Percentiles rank a stretch among this genome's conserved stretches.
phyloP scores from a whole-genome alignment of 164 flowering plant genomes.

The Vitis labrusca region DNA sequence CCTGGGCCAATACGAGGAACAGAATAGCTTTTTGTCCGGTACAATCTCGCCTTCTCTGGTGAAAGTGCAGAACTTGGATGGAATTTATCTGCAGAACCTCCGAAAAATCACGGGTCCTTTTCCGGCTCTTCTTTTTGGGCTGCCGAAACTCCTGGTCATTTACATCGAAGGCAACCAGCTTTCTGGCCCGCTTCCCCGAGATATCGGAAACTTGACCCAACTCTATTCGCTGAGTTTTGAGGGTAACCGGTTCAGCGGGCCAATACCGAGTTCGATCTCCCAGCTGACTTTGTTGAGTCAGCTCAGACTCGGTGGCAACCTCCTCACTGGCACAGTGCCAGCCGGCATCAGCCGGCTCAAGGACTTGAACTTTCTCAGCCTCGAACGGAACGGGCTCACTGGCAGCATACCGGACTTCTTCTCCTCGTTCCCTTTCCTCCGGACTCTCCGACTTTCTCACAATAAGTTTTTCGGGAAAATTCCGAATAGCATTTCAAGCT shows the following conservation, averaged over 20 bases:
- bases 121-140: slow-evolving; percentile 38
- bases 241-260: slow-evolving; percentile 55
- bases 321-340: slow-evolving; percentile 51
- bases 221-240: slow-evolving; percentile 40
- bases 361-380: slow-evolving; percentile 30
- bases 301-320: slow-evolving; percentile 56
- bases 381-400: slow-evolving; percentile 42
- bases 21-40: slow-evolving; percentile 48
- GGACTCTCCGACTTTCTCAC: slow-evolving; percentile 34
- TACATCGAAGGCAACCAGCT: slow-evolving; percentile 59
- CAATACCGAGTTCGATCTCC: slow-evolving; percentile 59
- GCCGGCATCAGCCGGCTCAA: slow-evolving; percentile 36
- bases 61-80: slow-evolving; percentile 37
- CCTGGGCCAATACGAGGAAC: slow-evolving; percentile 27
- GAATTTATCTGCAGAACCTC: slow-evolving; percentile 44
- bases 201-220: slow-evolving; percentile 37
- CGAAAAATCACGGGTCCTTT: slow-evolving; percentile 53
- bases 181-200: slow-evolving; percentile 47
- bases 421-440: slow-evolving; percentile 33
- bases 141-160: slow-evolving; percentile 39
- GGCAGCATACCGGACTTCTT: slow-evolving; percentile 57
- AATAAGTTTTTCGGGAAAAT: slow-evolving; percentile 52
- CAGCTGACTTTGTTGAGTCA: slow-evolving; percentile 40
- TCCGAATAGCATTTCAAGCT: slow-evolving; percentile 43
- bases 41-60: slow-evolving; percentile 52